A percentile compares a stretch with the other conserved stretches of the same genome.
Conservation (phyloP, 495 filamentous ascomycete species). For the Astrothelium subdiscretum region DNA sequence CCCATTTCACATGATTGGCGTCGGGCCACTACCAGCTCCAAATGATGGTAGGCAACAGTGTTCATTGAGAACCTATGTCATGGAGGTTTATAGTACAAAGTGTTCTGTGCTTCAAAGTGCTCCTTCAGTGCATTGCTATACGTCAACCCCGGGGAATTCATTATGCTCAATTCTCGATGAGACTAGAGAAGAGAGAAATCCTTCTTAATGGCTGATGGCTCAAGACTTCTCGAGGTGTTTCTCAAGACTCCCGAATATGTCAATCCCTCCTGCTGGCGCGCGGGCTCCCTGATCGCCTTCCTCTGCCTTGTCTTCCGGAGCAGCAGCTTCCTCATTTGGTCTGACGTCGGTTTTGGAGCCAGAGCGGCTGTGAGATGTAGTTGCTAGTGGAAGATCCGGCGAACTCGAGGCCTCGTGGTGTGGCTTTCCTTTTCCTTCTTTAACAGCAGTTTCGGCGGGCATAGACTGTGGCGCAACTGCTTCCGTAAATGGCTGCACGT, state of each 20-base stretch:
- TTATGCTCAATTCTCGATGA: neutral
- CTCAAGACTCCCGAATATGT: slow-evolving; percentile 32
- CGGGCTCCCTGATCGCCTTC: slow-evolving; percentile 11
- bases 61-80: neutral
- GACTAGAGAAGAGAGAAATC: neutral
- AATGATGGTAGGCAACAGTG: neutral
- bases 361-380: slow-evolving; percentile 23
- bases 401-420: slow-evolving; percentile 18
- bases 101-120: neutral
- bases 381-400: slow-evolving; percentile 24
- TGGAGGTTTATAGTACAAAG: neutral
- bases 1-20: neutral
- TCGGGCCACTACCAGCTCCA: neutral
- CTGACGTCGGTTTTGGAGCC: slow-evolving; percentile 20
- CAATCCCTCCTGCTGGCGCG: slow-evolving; percentile 28
- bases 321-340: neutral
- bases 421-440: neutral
- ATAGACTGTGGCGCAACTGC: neutral
- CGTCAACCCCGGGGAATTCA: neutral
- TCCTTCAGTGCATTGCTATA: neutral
- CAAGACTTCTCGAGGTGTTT: slow-evolving; percentile 20
- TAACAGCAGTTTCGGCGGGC: neutral
- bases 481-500: neutral
- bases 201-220: neutral
- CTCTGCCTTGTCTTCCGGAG: neutral